Evolutionary conservation across 2,329 filamentous ascomycete genomes (phyloP).

Genomic region (Colletotrichum eleusines): DNA sequence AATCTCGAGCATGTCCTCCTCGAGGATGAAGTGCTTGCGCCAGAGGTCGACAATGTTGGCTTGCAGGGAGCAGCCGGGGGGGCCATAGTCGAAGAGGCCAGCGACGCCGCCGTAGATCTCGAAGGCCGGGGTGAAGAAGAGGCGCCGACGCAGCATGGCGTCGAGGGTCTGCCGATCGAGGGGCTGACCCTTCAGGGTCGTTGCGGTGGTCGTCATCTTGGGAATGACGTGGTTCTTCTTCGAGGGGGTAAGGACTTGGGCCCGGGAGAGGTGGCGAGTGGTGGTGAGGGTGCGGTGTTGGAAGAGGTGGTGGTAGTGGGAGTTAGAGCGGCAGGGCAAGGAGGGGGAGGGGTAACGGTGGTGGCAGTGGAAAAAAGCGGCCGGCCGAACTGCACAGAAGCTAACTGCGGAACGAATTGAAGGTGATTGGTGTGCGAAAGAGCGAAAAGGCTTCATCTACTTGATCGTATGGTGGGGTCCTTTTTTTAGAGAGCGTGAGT

Average conservation of each 20-base stretch:
- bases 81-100: constrained; percentile 94
- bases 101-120: constrained; percentile 93
- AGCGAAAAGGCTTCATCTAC: constrained; percentile 42
- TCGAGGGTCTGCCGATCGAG: constrained; percentile 88
- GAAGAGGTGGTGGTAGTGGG: constrained; percentile 11
- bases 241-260: constrained; percentile 35
- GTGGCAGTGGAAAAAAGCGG: constrained; percentile 38
- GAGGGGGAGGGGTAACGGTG: constrained; percentile 41
- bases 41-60: constrained; percentile 89
- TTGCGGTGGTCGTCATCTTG: constrained; percentile 67
- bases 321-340: constrained; percentile 18
- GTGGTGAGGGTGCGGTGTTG: constrained; percentile 36
- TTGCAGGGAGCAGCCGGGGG: constrained; percentile 87
- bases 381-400: constrained; percentile 43
- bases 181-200: constrained; percentile 89
- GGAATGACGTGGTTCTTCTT: constrained; percentile 28
- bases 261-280: constrained; percentile 34
- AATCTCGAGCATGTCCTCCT: constrained; percentile 95
- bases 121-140: constrained; percentile 96
- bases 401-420: constrained; percentile 43
- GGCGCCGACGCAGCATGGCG: constrained; percentile 84
- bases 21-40: constrained; percentile 93
- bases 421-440: constrained; percentile 38
- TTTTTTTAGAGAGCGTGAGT: constrained; percentile 39
- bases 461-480: constrained; percentile 37